Percentiles rank a stretch among this genome's conserved stretches.
phyloP scores from a whole-genome alignment of 176 grass and related monocot genomes.

The Bolboschoenus planiculmis region DNA sequence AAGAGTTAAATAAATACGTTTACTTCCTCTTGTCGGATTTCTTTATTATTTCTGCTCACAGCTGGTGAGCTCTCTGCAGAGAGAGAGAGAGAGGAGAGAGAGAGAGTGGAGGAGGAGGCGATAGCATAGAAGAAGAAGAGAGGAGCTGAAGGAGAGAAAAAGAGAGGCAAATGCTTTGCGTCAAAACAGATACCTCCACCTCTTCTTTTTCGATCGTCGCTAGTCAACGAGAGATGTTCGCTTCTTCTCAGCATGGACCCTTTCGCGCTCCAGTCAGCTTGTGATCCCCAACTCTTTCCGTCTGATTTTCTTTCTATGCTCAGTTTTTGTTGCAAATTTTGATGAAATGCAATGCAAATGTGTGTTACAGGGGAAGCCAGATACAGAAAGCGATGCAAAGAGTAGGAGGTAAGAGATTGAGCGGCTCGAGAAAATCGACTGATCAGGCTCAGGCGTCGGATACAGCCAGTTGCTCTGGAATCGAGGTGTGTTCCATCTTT shows the following conservation, averaged over 20 bases:
- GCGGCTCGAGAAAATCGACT: constrained; percentile 24
- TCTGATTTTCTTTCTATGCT: no score
- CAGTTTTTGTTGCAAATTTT: background rate
- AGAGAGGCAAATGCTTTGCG: constrained; percentile 35
- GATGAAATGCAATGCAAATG: background rate
- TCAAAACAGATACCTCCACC: constrained; percentile 34
- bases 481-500: constrained; percentile 30
- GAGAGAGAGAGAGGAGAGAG: constrained; percentile 7
- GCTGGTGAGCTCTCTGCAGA: constrained; percentile 14
- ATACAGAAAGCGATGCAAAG: constrained; percentile 61
- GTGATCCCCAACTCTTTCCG: constrained; percentile 12
- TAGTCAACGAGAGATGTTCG: constrained; percentile 34
- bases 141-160: background rate
- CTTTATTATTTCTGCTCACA: constrained; percentile 9
- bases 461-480: constrained; percentile 46
- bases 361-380: constrained; percentile 44
- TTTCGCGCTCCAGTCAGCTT: constrained; percentile 24
- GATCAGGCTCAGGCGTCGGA: constrained; percentile 26
- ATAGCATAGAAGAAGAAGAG: background rate
- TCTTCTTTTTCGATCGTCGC: constrained; percentile 1
- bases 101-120: background rate
- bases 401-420: constrained; percentile 16
- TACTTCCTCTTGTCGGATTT: constrained; percentile 8
- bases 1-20: background rate
- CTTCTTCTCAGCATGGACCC: constrained; percentile 33